Evolutionary conservation across 176 grass and related monocot genomes (phyloP), one percentile per base, ranked within the genome.

Genomic region (Ampelocalamus luodianensis): DNA sequence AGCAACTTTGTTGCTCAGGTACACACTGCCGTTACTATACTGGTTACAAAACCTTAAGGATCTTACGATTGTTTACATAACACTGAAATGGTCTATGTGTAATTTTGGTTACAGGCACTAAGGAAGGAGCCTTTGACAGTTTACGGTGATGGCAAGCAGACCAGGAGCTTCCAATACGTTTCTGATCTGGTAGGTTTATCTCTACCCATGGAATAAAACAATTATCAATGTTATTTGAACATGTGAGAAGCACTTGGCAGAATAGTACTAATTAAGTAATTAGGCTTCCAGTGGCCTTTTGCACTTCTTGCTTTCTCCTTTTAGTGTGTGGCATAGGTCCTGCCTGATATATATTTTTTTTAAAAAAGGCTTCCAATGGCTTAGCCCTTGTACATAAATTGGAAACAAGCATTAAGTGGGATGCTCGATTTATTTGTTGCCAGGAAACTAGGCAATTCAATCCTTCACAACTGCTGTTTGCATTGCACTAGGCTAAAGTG

Each of bases 1-100:
- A 97, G 95, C 67, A 97, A 97, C 82, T 97, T 97, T 78, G 95
- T 97, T 75, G 92, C 92, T 71, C 95, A 97, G 95, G 95, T 94
- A 90, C 7, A 1, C 27, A 22, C 15, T 50, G 5, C 8, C 40
- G 39, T 80, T 82, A n/a, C 17, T 76, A 40, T 55, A 42, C 6
- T 71, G 12, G 15, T 37, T 63, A 26, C 4, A 26, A 61, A 74
- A 27, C 39, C 4, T 15, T 4, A 3, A 80, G 27, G 4, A 61
- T 61, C 7, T 1, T 59, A 0, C 27, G 22, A 11, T 51, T 85
- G 1, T 12, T 80, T 54, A 7, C 40, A 76, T 79, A 34, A 8
- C 24, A 75, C 24, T 69, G 51, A 48, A 88, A 68, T 85, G 68
- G 29, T 84, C 15, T 32, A 17, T 56, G 8, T 72, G 11, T 27